phyloP scores from a whole-genome alignment of 2,329 filamentous ascomycete genomes.

The Aureobasidium sp. region DNA sequence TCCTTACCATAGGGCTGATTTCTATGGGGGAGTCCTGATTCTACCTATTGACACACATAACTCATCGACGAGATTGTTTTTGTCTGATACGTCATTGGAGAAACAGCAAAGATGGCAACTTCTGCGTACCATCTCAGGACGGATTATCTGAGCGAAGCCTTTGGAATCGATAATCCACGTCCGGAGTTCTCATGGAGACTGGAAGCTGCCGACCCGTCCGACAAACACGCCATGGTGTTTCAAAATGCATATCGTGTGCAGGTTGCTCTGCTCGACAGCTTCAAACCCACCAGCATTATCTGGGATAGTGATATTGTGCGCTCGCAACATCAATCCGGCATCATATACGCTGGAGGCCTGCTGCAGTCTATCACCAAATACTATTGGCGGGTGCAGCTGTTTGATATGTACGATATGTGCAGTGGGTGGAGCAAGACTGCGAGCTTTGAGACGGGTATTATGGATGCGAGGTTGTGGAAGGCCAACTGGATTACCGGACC shows the following conservation, averaged over 20 bases:
- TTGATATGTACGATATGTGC: conserved; percentile 1
- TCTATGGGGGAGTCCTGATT: background rate
- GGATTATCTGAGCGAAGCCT: background rate
- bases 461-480: conserved; percentile 11
- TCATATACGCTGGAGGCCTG: background rate
- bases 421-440: background rate
- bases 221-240: background rate
- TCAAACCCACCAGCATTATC: background rate
- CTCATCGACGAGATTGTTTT: background rate
- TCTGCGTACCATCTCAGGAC: conserved; percentile 8
- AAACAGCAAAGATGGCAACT: background rate
- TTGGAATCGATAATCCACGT: conserved; percentile 9
- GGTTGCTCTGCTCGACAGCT: background rate
- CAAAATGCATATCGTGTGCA: conserved; percentile 5
- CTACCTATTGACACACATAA: background rate
- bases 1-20: background rate
- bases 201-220: background rate
- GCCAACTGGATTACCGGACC: conserved; percentile 14
- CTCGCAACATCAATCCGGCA: background rate
- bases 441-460: background rate
- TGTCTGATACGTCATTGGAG: too few species aligned
- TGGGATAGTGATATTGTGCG: conserved; percentile 4
- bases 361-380: conserved; percentile 1
- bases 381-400: conserved; percentile 3
- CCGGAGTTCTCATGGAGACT: conserved; percentile 11